Evolutionary conservation across 805 yeast species (phyloP).

Genomic region (Lipomyces spencermartinsiae): DNA sequence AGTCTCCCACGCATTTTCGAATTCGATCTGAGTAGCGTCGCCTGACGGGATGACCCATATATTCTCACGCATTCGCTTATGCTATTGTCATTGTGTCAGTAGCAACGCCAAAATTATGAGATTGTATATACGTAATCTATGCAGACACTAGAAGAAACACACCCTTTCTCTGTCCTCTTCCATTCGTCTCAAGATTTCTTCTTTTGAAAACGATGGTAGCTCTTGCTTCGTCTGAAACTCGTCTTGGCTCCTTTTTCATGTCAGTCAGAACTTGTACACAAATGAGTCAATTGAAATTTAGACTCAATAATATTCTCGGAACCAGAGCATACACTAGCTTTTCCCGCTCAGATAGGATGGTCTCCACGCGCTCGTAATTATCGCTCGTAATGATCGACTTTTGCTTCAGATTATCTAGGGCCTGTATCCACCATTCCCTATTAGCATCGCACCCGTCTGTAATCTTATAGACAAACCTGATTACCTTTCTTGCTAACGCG

Average conservation of each 20-base stretch:
- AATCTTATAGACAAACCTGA: neutral
- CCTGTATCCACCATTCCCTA: constrained; percentile 16
- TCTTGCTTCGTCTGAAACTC: constrained; percentile 14
- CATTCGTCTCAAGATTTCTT: constrained; percentile 76
- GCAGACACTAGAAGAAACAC: constrained; percentile 11
- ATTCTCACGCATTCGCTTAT: constrained; percentile 81
- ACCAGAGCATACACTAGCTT: constrained; percentile 19
- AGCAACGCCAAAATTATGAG: neutral
- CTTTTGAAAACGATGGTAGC: constrained; percentile 43
- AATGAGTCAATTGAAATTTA: neutral
- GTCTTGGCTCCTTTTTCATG: constrained; percentile 12
- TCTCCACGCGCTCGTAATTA: constrained; percentile 33
- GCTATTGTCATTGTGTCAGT: constrained; percentile 8
- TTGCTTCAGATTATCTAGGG: constrained; percentile 29
- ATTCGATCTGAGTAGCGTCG: constrained; percentile 35
- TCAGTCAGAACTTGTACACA: neutral
- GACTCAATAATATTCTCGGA: constrained; percentile 15
- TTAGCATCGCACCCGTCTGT: neutral
- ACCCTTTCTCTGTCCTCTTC: constrained; percentile 88
- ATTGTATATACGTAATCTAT: neutral
- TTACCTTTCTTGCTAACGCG: constrained; percentile 31
- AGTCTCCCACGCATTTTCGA: constrained; percentile 38
- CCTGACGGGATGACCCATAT: constrained; percentile 65
- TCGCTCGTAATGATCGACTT: constrained; percentile 28
- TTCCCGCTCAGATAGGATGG: constrained; percentile 28